Percentiles rank a stretch among this genome's conserved stretches.
Evolutionary conservation across 1,284 basidiomycete species (phyloP).

Genomic region (Microbotryum silenes-acaulis): DNA sequence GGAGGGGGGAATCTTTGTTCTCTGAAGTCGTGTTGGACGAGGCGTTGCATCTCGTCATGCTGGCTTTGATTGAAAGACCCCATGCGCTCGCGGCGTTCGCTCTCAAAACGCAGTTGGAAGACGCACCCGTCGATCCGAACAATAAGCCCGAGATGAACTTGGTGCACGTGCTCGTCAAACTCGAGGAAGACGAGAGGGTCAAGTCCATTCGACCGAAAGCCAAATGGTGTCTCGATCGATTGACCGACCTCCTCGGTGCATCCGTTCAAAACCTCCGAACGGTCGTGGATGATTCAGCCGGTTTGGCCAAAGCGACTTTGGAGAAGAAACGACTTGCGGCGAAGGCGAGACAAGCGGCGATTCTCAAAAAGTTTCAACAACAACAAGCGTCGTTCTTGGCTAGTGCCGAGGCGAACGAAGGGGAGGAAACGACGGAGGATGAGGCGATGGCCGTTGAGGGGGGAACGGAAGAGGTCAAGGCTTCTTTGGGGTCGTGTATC

Average conservation of each 20-base stretch:
- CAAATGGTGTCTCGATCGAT: constrained; percentile 62
- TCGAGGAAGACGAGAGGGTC: constrained; percentile 40
- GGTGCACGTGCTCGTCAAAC: constrained; percentile 50
- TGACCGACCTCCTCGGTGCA: constrained; percentile 51
- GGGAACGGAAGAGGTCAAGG: constrained; percentile 38
- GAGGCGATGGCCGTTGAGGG: constrained; percentile 44
- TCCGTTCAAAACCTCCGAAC: constrained; percentile 48
- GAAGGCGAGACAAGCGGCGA: constrained; percentile 73
- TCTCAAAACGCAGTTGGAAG: constrained; percentile 44
- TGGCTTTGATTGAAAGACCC: constrained; percentile 64
- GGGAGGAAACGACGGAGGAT: constrained; percentile 46
- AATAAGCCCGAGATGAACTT: constrained; percentile 55
- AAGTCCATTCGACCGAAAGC: constrained; percentile 61
- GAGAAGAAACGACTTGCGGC: constrained; percentile 69
- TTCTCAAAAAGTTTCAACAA: constrained; percentile 87
- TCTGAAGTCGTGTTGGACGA: constrained; percentile 80
- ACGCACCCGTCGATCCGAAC: constrained; percentile 27
- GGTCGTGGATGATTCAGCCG: constrained; percentile 18
- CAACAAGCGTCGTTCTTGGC: constrained; percentile 69
- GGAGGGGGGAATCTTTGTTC: constrained; percentile 29
- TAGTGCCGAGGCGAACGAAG: constrained; percentile 58
- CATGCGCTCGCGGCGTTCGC: constrained; percentile 50
- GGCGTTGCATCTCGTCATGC: constrained; percentile 72
- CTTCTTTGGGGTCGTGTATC: constrained; percentile 78
- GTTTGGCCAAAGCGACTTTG: constrained; percentile 41